Conservation (phyloP, 495 filamentous ascomycete species). For the Tuber brumale region DNA sequence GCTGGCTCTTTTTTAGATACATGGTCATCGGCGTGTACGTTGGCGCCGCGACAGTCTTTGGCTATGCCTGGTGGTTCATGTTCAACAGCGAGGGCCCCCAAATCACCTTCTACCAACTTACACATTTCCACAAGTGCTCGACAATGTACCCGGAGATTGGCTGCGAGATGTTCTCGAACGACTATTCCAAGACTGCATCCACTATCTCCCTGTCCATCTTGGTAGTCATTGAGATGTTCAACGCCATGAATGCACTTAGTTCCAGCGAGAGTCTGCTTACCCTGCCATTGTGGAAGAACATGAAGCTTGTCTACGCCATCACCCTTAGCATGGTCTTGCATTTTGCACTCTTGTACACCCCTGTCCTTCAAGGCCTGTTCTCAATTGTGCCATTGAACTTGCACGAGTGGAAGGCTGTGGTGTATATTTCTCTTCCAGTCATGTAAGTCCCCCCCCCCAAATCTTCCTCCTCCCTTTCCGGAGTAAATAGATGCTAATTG, state of each 20-base stretch:
- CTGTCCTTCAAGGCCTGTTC: constrained; percentile 82
- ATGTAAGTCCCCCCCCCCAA: constrained; percentile 67
- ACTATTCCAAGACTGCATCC: constrained; percentile 86
- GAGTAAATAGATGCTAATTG: constrained; percentile 44
- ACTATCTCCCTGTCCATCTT: constrained; percentile 86
- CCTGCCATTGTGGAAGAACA: constrained; percentile 90
- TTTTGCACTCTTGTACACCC: constrained; percentile 88
- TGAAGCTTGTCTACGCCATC: constrained; percentile 94
- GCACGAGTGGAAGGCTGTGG: constrained; percentile 89
- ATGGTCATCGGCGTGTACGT: constrained; percentile 94
- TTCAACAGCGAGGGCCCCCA: constrained; percentile 86
- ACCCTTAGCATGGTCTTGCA: constrained; percentile 91
- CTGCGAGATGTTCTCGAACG: constrained; percentile 87
- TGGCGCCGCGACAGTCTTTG: constrained; percentile 87
- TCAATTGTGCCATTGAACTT: constrained; percentile 81
- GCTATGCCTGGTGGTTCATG: constrained; percentile 99
- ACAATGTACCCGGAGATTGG: constrained; percentile 82
- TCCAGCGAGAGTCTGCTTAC: constrained; percentile 92
- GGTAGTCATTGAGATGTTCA: constrained; percentile 99
- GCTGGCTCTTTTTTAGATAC: constrained; percentile 97
- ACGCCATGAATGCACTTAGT: constrained; percentile 97
- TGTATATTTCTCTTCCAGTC: constrained; percentile 82
- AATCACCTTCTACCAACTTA: constrained; percentile 86
- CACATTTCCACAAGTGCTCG: constrained; percentile 90
- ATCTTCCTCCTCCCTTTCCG: neutral